phyloP scores from a whole-genome alignment of 31 red algal species.

The Odonthalia washingtoniensis region DNA sequence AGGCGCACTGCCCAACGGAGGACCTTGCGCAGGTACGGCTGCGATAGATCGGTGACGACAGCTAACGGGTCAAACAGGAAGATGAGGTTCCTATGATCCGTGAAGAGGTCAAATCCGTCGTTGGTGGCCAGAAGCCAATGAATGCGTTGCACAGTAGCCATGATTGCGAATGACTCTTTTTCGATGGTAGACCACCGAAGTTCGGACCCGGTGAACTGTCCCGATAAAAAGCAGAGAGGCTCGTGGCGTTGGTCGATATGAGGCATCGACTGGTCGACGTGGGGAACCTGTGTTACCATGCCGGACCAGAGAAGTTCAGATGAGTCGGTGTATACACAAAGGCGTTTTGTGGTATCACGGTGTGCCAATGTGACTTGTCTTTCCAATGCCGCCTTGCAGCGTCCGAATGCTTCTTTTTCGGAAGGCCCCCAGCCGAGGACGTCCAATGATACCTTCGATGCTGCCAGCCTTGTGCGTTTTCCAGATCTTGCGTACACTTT shows the following conservation, averaged over 20 bases:
- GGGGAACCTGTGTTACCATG: conserved; percentile 18
- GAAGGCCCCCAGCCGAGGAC: not conserved
- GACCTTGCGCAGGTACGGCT: not conserved
- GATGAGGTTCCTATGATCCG: conserved; percentile 24
- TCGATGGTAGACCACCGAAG: conserved; percentile 34
- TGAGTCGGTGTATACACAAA: conserved; percentile 35
- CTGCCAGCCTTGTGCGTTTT: not conserved
- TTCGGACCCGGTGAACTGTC: conserved; percentile 4
- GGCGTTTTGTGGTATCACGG: conserved; percentile 14
- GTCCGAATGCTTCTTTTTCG: conserved; percentile 1
- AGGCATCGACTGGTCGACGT: not conserved
- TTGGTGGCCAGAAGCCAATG: conserved; percentile 13
- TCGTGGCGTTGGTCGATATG: conserved; percentile 19
- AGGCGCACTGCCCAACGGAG: conserved; percentile 27
- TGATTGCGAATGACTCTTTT: conserved; percentile 34
- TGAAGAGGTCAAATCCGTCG: conserved; percentile 11
- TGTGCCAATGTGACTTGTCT: conserved; percentile 15
- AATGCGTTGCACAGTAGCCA: conserved; percentile 22
- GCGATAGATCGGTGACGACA: conserved; percentile 9
- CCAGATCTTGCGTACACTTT: conserved; percentile 10
- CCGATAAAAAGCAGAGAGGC: conserved; percentile 10
- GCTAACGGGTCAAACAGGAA: conserved; percentile 11
- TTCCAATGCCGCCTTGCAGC: conserved; percentile 18
- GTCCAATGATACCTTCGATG: not conserved
- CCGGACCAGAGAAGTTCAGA: conserved; percentile 28